A percentile compares a stretch with the other conserved stretches of the same genome.
Conservation (phyloP, 768 basidiomycete species). For the Tylopilus subfusipes region DNA sequence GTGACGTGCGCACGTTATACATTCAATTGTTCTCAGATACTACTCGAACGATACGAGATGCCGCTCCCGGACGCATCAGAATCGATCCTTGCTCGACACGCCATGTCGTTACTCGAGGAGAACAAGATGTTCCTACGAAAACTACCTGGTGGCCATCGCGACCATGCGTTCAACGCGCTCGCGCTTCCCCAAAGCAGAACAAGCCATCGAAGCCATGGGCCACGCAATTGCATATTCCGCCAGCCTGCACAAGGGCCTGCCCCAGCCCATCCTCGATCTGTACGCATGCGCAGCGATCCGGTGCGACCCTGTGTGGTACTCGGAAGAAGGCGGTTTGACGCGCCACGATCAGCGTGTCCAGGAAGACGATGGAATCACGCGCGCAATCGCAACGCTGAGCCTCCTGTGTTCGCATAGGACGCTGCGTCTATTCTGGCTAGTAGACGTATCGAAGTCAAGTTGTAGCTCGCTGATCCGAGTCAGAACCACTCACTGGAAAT, state of each 20-base stretch:
- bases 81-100: slow-evolving; percentile 53
- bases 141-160: slow-evolving; percentile 25
- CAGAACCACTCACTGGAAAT: too few species aligned
- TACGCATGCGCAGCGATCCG: slow-evolving; percentile 44
- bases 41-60: slow-evolving; percentile 51
- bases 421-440: neutral
- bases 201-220: slow-evolving; percentile 57
- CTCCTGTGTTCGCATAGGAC: slow-evolving; percentile 9
- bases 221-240: slow-evolving; percentile 60
- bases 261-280: slow-evolving; percentile 49
- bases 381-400: slow-evolving; percentile 35
- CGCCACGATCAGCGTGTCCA: slow-evolving; percentile 45
- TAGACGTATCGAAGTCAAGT: neutral
- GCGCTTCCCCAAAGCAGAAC: slow-evolving; percentile 55
- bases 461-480: too few species aligned
- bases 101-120: slow-evolving; percentile 44
- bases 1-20: slow-evolving; percentile 48
- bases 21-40: slow-evolving; percentile 60
- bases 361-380: slow-evolving; percentile 48
- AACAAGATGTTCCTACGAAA: slow-evolving; percentile 38
- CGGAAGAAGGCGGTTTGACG: neutral
- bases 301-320: slow-evolving; percentile 1
- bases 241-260: slow-evolving; percentile 41
- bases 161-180: slow-evolving; percentile 43
- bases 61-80: slow-evolving; percentile 44